Percentiles rank a stretch among this genome's conserved stretches.
Conservation (phyloP, 2,329 filamentous ascomycete species). For the Fonsecaea nubica region DNA sequence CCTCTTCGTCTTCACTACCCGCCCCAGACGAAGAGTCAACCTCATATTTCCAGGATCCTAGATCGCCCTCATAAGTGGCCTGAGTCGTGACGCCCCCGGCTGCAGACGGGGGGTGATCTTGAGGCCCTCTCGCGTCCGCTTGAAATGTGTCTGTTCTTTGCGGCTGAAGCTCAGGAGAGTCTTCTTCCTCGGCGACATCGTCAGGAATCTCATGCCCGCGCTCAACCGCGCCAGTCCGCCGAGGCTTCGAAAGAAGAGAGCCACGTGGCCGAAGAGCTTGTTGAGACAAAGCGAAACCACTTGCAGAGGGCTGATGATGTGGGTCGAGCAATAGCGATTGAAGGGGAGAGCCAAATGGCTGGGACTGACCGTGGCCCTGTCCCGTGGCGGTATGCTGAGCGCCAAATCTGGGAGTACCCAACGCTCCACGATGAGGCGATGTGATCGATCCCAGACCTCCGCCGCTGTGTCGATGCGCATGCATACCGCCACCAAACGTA, state of each 20-base stretch:
- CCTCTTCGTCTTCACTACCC: constrained; percentile 56
- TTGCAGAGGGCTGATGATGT: constrained; percentile 54
- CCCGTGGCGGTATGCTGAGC: constrained; percentile 20
- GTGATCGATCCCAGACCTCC: constrained; percentile 18
- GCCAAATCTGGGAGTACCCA: constrained; percentile 30
- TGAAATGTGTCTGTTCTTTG: constrained; percentile 2
- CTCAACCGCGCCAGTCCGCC: constrained; percentile 5
- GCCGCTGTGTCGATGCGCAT: constrained; percentile 21
- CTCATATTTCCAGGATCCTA: constrained; percentile 51
- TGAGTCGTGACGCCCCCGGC: neutral
- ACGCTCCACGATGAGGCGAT: constrained; percentile 26
- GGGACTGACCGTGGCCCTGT: constrained; percentile 31
- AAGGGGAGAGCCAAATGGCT: constrained; percentile 47
- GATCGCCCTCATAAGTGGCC: constrained; percentile 25
- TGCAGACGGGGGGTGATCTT: neutral
- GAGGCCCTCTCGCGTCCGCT: constrained; percentile 1
- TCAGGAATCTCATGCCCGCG: constrained; percentile 23
- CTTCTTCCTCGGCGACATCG: constrained; percentile 31
- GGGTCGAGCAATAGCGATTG: constrained; percentile 56
- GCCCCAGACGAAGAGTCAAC: constrained; percentile 44
- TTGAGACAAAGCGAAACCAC: constrained; percentile 40
- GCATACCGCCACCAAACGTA: constrained; percentile 14
- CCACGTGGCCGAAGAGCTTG: constrained; percentile 27
- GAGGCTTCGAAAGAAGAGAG: constrained; percentile 12
- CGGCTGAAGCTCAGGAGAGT: constrained; percentile 2